Base-by-base conservation (phyloP, 768 basidiomycete species). In the Crucibulum laeve region DNA sequence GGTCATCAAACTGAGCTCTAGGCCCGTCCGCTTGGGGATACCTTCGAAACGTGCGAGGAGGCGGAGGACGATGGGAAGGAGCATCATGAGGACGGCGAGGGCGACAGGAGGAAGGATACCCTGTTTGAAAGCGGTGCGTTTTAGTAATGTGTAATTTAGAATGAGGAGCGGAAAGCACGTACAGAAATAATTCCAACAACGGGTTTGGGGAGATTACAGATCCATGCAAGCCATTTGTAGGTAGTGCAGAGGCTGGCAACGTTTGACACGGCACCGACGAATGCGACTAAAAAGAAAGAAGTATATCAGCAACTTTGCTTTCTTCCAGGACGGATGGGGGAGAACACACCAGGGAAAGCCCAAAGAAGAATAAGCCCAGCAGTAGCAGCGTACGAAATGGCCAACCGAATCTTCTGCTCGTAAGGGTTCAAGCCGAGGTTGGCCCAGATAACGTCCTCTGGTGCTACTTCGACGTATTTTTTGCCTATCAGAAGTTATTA, bases 391-490 rank as follows among this genome's bases (percentile, higher is more conserved):
- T 86, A 95, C 32, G 82, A 84, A 37, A 89, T 65, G 14, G 71
- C 74, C 46, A 66, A 55, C 21, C 91, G 80, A 15, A 73, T 54
- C 55, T 81, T 81, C 49, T 74, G 73, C 60, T 94, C 91, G 53
- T 96, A 97, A 1, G 91, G 87, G 58, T 94, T 95, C 69, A 98
- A 60, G 23, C 79, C 77, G 6, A 99, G 71, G 59, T 96, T 97
- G 3, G 74, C 65, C 94, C 95, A 98, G 49, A 98, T 85, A 36
- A 99, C 85, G 62, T 96, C 93, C 22, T 76, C 73, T 0, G 94
- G 93, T 0, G 85, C 76, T 41, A 95, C 82, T 60, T 96, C 94
- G 30, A 84, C 74, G 56, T 82, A 87, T 40, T 81, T 80, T 21
- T 70, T 69, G 7, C 74, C 71, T 73, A 35, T 54, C 34, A 32